phyloP scores from a whole-genome alignment of 139 green algal genomes.

The Pleodorina starrii region DNA sequence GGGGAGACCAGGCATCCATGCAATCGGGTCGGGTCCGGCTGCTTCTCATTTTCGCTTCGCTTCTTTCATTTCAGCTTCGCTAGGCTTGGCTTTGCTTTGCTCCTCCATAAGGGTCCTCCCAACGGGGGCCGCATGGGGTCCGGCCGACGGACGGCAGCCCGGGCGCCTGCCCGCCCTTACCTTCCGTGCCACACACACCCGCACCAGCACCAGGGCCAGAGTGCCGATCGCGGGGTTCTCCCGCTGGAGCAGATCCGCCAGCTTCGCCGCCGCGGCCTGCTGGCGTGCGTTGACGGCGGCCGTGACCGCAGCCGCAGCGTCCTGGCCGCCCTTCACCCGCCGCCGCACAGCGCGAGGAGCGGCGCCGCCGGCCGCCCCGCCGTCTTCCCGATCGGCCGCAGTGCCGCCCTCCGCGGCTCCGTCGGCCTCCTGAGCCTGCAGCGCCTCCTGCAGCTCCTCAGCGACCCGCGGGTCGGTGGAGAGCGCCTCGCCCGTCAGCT shows the following conservation, averaged over 20 bases:
- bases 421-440: not conserved
- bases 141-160: too few relatives aligned
- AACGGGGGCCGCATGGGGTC: too few relatives aligned
- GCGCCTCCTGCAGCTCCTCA: not conserved
- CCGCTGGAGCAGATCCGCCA: constrained; percentile 11
- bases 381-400: not conserved
- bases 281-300: not conserved
- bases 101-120: too few relatives aligned
- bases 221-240: constrained; percentile 1
- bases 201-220: constrained; percentile 6
- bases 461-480: not conserved
- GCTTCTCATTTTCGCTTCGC: too few relatives aligned
- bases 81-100: too few relatives aligned
- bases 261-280: not conserved
- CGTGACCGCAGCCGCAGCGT: not conserved
- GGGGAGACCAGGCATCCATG: too few relatives aligned
- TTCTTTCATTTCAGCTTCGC: too few relatives aligned
- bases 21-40: too few relatives aligned
- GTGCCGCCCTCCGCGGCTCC: too few relatives aligned
- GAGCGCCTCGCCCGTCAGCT: not conserved
- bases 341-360: not conserved
- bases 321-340: not conserved
- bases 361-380: not conserved
- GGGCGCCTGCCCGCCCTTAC: not conserved
- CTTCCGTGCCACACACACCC: constrained; percentile 22